phyloP scores from a whole-genome alignment of 2,329 filamentous ascomycete genomes.

The Curvularia sp. region DNA sequence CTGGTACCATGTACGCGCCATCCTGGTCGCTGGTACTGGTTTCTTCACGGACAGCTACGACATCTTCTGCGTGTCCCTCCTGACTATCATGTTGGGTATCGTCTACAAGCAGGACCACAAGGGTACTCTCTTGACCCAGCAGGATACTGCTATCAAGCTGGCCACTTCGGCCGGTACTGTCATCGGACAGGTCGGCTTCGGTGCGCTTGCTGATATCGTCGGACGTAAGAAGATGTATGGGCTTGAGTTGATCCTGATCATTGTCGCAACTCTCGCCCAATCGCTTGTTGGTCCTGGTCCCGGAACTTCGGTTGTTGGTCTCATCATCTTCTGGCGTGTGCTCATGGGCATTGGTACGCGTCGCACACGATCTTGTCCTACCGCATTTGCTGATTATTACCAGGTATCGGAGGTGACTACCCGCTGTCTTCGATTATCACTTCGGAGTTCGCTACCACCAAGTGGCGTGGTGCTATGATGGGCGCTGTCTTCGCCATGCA shows the following conservation, averaged over 20 bases:
- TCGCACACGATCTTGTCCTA: conserved; percentile 31
- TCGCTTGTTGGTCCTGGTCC: conserved; percentile 44
- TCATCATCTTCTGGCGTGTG: conserved; percentile 53
- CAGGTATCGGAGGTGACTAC: conserved; percentile 71
- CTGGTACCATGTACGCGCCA: conserved; percentile 81
- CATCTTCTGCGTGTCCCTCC: conserved; percentile 60
- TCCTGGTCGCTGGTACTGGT: conserved; percentile 77
- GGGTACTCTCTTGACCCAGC: conserved; percentile 64
- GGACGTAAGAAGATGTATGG: conserved; percentile 88
- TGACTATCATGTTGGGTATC: conserved; percentile 74
- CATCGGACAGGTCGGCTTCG: conserved; percentile 79
- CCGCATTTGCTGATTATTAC: conserved; percentile 9
- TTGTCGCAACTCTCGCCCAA: conserved; percentile 50
- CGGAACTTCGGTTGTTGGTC: conserved; percentile 47
- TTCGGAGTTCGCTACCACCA: conserved; percentile 57
- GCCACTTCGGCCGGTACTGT: conserved; percentile 85
- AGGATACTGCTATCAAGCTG: conserved; percentile 87
- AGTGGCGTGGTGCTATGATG: conserved; percentile 53
- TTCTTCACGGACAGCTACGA: conserved; percentile 87
- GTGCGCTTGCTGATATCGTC: conserved; percentile 68
- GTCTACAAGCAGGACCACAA: conserved; percentile 69
- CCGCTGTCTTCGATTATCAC: conserved; percentile 85
- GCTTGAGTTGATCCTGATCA: conserved; percentile 51
- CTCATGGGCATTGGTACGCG: conserved; percentile 50
- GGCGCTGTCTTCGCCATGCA: conserved; percentile 55